Evolutionary conservation across 495 filamentous ascomycete species (phyloP).

Genomic region (Neurospora hispaniola): DNA sequence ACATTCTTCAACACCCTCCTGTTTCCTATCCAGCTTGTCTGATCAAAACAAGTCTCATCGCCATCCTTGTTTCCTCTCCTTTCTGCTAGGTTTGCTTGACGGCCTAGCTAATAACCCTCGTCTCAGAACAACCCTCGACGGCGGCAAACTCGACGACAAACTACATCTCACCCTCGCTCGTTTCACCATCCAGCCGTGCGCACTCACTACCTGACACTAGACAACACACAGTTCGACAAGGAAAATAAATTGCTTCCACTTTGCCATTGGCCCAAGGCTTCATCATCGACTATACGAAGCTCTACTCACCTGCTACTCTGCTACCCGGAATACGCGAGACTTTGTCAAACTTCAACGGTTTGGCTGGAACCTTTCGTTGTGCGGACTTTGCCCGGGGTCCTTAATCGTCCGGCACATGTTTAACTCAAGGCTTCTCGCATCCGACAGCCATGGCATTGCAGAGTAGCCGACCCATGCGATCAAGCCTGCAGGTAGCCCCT

Average conservation of each 20-base stretch:
- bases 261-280: no score
- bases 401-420: constrained; percentile 26
- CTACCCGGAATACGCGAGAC: not conserved
- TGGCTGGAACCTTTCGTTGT: not conserved
- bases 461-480: constrained; percentile 39
- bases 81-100: not conserved
- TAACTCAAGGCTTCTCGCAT: constrained; percentile 8
- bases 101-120: not conserved
- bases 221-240: not conserved
- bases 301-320: not conserved
- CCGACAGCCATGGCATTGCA: constrained; percentile 39
- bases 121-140: not conserved
- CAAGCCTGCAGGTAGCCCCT: constrained; percentile 62
- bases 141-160: not conserved
- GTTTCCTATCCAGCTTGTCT: not conserved
- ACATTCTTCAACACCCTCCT: not conserved
- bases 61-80: not conserved
- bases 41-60: not conserved
- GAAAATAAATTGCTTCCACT: not conserved
- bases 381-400: not conserved
- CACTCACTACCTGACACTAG: not conserved
- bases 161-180: not conserved
- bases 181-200: not conserved
- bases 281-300: not conserved
- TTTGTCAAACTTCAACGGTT: not conserved